Percentiles rank a stretch among this genome's conserved stretches.
Evolutionary conservation across 805 yeast species (phyloP).

Genomic region (Suhomyces vadensis): DNA sequence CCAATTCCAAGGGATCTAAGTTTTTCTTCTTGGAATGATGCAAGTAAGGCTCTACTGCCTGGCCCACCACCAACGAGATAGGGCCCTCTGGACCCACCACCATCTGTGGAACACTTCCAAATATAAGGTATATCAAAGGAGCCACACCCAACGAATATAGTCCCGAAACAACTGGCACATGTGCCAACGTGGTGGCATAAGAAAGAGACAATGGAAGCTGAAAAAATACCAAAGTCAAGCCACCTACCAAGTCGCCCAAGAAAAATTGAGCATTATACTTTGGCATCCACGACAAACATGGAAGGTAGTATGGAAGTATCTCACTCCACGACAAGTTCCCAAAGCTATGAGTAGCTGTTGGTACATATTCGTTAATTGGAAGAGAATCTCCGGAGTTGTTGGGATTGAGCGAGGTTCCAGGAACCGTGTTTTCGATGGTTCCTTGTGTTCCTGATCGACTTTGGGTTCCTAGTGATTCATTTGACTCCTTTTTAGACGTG

Average conservation of each 20-base stretch:
- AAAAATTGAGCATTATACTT: constrained; percentile 44
- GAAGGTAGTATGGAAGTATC: constrained; percentile 61
- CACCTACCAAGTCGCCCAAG: constrained; percentile 72
- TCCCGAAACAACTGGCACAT: constrained; percentile 44
- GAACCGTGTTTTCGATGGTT: neutral
- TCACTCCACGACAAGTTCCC: constrained; percentile 30
- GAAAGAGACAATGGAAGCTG: constrained; percentile 78
- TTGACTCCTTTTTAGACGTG: constrained; percentile 1
- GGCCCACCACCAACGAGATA: constrained; percentile 48
- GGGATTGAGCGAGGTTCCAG: neutral
- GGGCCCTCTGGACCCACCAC: constrained; percentile 49
- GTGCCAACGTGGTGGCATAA: constrained; percentile 43
- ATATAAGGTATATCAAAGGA: constrained; percentile 41
- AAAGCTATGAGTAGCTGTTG: constrained; percentile 19
- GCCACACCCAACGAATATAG: constrained; percentile 39
- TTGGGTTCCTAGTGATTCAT: neutral
- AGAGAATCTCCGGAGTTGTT: neutral
- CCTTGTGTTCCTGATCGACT: neutral
- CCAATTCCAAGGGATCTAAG: constrained; percentile 48
- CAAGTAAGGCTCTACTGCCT: constrained; percentile 44
- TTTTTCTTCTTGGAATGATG: constrained; percentile 34
- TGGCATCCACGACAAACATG: constrained; percentile 68
- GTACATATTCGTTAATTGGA: constrained; percentile 21
- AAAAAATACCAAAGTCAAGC: constrained; percentile 83
- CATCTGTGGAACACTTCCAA: constrained; percentile 50